Base-by-base conservation (phyloP, 1,284 basidiomycete genomes). In the Meira nashicola region DNA sequence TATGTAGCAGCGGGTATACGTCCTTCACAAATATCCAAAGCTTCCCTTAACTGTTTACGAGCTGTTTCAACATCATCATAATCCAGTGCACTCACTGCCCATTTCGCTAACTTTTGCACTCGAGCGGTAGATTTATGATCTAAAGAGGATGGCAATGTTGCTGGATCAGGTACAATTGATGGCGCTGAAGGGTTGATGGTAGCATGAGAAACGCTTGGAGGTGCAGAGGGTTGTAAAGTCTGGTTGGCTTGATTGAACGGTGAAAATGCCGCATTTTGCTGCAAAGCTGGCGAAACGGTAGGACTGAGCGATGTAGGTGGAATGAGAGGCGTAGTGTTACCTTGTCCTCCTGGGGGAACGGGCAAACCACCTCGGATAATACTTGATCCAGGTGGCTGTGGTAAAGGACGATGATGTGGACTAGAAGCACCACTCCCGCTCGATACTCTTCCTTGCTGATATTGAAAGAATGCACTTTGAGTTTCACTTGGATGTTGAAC, bases 211-310 rank as follows among this genome's bases (percentile, higher is more conserved):
- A 64, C 75, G 57, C 1, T 57, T 77, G 19, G 78, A 83, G 57
- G 39, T 12, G 59, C 69, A 74, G 76, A 65, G 44, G 82, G 86
- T 66, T 92, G 92, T 76, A 78, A 90, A 12, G 89, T 88, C 39
- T 92, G 89, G 87, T 51, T 60, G 8, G 64, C 64, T 81, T 1
- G 52, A 19, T 17, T n/a, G 47, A 15, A 50, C 39, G 28, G 10
- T 17, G 40, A 15, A 25, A 48, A 5, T n/a, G 21, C 33, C 41
- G 25, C 14, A 33, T 11, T 17, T 15, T 38, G 46, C 7, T 14
- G 12, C 46, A 25, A 12, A 17, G 46, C 12, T 14, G 46, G 46
- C 17, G 46, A 23, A 17, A 23, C 12, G 25, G 17, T 17, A 17
- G 46, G 46, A 48, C 46, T 48, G 14, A 48, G 6, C 12, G 17